Conservation (phyloP, 139 green algal genomes). For the Trebouxia sp. region DNA sequence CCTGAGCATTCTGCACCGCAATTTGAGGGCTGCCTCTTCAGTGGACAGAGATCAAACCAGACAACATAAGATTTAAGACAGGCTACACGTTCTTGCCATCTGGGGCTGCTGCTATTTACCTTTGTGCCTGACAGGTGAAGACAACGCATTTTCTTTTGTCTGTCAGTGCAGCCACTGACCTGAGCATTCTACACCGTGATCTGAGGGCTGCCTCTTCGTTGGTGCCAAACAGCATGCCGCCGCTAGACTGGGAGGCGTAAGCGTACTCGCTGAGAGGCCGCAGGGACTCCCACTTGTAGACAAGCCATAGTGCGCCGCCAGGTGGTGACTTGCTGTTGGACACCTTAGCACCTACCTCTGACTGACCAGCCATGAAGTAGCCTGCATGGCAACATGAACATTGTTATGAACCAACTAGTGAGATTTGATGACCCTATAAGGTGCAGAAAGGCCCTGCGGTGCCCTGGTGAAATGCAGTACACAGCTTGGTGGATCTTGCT, state of each 20-base stretch:
- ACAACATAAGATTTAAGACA: too few species aligned
- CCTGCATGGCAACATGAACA: slow-evolving; percentile 29
- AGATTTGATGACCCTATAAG: too few species aligned
- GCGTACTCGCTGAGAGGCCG: slow-evolving; percentile 68
- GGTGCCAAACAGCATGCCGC: slow-evolving; percentile 38
- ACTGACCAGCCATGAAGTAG: slow-evolving; percentile 65
- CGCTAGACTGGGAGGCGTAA: slow-evolving; percentile 26
- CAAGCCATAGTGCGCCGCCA: slow-evolving; percentile 68
- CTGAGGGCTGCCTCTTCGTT: slow-evolving; percentile 18
- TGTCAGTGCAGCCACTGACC: not conserved
- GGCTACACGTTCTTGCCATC: too few species aligned
- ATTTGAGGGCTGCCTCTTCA: too few species aligned
- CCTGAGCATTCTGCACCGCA: not conserved
- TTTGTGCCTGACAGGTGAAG: too few species aligned
- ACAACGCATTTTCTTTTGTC: too few species aligned
- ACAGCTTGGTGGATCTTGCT: not conserved
- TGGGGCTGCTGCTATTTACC: too few species aligned
- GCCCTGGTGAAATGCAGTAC: not conserved
- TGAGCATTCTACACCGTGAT: slow-evolving; percentile 46
- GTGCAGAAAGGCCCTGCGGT: too few species aligned
- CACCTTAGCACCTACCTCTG: slow-evolving; percentile 30
- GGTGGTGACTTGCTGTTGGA: not conserved
- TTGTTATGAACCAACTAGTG: too few species aligned
- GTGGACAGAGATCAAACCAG: too few species aligned
- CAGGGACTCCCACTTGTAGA: slow-evolving; percentile 71